Percentiles rank a stretch among this genome's conserved stretches.
phyloP scores from a whole-genome alignment of 768 basidiomycete species.

The Xerocomellus dryophilus region DNA sequence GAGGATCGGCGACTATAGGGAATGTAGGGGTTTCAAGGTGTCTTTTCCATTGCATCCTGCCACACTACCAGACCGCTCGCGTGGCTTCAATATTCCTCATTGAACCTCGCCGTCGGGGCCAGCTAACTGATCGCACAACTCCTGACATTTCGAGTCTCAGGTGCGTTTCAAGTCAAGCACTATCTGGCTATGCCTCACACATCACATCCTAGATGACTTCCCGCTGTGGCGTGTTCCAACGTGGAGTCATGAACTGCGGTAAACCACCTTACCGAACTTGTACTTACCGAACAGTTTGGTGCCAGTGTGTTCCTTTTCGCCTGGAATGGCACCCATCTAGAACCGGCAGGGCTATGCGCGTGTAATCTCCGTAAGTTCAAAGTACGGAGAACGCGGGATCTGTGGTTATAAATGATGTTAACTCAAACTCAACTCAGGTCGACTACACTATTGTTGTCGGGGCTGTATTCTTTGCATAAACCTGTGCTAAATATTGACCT shows the following conservation, averaged over 20 bases:
- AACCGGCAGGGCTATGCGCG: conserved; percentile 11
- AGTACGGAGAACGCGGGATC: background rate
- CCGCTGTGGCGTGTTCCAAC: conserved; percentile 3
- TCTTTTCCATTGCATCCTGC: background rate
- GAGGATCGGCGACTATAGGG: conserved; percentile 15
- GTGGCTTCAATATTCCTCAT: background rate
- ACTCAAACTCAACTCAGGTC: background rate
- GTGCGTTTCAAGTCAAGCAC: background rate
- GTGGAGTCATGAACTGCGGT: background rate
- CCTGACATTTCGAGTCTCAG: background rate
- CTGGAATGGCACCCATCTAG: conserved; percentile 7
- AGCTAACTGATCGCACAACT: background rate
- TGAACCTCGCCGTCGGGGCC: background rate
- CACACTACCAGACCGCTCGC: background rate
- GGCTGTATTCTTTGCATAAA: conserved; percentile 5
- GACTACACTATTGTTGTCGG: conserved; percentile 1
- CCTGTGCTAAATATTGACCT: conserved; percentile 16
- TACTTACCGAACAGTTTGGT: background rate
- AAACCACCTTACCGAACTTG: background rate
- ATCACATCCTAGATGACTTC: background rate
- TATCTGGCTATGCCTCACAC: background rate
- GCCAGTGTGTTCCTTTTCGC: conserved; percentile 2
- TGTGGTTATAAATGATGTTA: background rate
- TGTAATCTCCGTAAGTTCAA: conserved; percentile 22
- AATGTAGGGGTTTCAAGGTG: background rate